Evolutionary conservation across 2,329 filamentous ascomycete species (phyloP).

Genomic region (Hypoxylon rubiginosum): DNA sequence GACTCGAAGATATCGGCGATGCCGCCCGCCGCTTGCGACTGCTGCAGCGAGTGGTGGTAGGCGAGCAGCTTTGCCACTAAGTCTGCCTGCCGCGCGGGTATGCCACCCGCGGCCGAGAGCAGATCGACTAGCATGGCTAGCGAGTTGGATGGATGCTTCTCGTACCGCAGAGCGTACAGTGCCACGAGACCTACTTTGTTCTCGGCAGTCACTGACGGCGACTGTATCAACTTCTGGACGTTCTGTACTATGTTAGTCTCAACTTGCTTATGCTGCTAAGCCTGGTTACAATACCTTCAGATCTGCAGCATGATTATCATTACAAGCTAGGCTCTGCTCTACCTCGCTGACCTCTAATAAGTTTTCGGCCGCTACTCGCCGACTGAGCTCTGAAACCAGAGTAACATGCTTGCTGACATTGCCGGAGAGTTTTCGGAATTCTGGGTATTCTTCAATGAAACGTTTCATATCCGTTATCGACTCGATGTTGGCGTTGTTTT

Average conservation of each 20-base stretch:
- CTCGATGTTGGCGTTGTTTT: conserved; percentile 94
- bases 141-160: conserved; percentile 86
- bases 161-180: conserved; percentile 94
- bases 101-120: conserved; percentile 84
- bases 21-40: conserved; percentile 79
- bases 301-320: conserved; percentile 92
- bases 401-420: conserved; percentile 99
- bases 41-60: conserved; percentile 89
- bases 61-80: conserved; percentile 84
- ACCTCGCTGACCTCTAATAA: conserved; percentile 97
- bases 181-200: conserved; percentile 92
- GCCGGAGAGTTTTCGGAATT: conserved; percentile 95
- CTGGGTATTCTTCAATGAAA: conserved; percentile 98
- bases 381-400: conserved; percentile 91
- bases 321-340: conserved; percentile 96
- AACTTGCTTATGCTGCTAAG: neutral
- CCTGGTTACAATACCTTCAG: conserved; percentile 74
- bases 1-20: conserved; percentile 95
- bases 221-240: conserved; percentile 87
- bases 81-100: conserved; percentile 80
- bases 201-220: conserved; percentile 79
- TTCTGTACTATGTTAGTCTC: conserved; percentile 65
- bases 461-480: conserved; percentile 99
- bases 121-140: conserved; percentile 89
- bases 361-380: conserved; percentile 86